Conservation (phyloP, 768 basidiomycete species). For the Calocera cornea region DNA sequence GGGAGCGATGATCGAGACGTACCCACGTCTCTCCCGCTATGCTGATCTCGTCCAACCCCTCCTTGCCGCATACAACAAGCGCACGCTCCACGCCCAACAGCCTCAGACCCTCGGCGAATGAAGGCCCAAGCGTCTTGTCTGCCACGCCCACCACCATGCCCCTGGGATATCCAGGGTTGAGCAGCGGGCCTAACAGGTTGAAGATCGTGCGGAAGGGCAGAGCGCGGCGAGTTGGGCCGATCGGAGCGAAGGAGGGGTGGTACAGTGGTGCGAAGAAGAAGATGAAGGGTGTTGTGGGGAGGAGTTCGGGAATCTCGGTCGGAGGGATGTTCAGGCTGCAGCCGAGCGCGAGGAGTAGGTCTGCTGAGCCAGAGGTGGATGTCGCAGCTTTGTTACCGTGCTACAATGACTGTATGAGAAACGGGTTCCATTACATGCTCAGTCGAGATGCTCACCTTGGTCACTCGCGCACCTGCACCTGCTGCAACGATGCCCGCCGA, state of each 20-base stretch:
- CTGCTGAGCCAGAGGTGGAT: slow-evolving; percentile 87
- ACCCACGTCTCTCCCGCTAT: slow-evolving; percentile 79
- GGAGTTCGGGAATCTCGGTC: slow-evolving; percentile 28
- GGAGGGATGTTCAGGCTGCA: slow-evolving; percentile 53
- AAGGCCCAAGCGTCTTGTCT: slow-evolving; percentile 59
- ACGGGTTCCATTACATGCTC: too few species aligned
- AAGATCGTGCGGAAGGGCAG: slow-evolving; percentile 94
- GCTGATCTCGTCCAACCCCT: slow-evolving; percentile 88
- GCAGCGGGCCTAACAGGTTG: slow-evolving; percentile 85
- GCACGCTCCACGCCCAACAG: slow-evolving; percentile 56
- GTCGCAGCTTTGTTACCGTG: slow-evolving; percentile 86
- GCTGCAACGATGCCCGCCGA: slow-evolving; percentile 88
- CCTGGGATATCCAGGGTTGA: slow-evolving; percentile 75
- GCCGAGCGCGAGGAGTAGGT: slow-evolving; percentile 72
- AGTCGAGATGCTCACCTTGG: slow-evolving; percentile 57
- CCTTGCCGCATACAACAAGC: slow-evolving; percentile 84
- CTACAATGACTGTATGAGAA: slow-evolving; percentile 39
- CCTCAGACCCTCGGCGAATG: slow-evolving; percentile 60
- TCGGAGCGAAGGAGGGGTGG: slow-evolving; percentile 68
- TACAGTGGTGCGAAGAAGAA: slow-evolving; percentile 93
- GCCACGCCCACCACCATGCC: slow-evolving; percentile 91
- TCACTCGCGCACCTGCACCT: slow-evolving; percentile 82
- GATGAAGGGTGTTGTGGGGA: slow-evolving; percentile 64
- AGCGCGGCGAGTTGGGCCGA: slow-evolving; percentile 71
- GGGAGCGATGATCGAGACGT: slow-evolving; percentile 27